Evolutionary conservation across 1,139 yeast species (phyloP).

Genomic region (Pichia sp.): DNA sequence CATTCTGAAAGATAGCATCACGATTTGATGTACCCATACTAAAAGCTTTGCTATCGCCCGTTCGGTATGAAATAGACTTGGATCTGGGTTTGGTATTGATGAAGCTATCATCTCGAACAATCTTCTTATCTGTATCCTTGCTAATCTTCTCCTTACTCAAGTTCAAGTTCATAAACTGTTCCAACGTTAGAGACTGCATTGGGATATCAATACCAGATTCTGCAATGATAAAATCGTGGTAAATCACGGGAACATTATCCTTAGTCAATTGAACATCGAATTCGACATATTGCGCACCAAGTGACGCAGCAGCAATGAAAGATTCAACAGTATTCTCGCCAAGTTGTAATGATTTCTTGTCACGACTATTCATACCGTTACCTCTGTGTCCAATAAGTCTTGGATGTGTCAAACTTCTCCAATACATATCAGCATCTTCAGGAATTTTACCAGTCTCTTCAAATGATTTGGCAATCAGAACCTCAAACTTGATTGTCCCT

Average conservation of each 20-base stretch:
- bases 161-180: constrained; percentile 74
- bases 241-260: constrained; percentile 85
- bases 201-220: constrained; percentile 97
- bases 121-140: constrained; percentile 16
- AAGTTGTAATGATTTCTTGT: constrained; percentile 72
- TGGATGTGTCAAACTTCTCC: constrained; percentile 86
- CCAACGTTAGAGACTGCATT: constrained; percentile 86
- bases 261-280: constrained; percentile 97
- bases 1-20: background rate
- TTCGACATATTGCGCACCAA: constrained; percentile 90
- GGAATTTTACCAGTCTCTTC: constrained; percentile 63
- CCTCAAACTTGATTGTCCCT: constrained; percentile 74
- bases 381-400: constrained; percentile 97
- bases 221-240: constrained; percentile 92
- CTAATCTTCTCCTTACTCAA: constrained; percentile 19
- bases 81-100: constrained; percentile 20
- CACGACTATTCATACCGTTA: constrained; percentile 72
- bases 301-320: constrained; percentile 91
- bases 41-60: background rate
- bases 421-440: constrained; percentile 72
- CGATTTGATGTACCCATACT: background rate
- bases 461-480: constrained; percentile 66
- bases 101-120: constrained; percentile 26
- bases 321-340: constrained; percentile 97
- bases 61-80: constrained; percentile 17